phyloP scores from a whole-genome alignment of 2,329 filamentous ascomycete species.

The Volutella citrinella region DNA sequence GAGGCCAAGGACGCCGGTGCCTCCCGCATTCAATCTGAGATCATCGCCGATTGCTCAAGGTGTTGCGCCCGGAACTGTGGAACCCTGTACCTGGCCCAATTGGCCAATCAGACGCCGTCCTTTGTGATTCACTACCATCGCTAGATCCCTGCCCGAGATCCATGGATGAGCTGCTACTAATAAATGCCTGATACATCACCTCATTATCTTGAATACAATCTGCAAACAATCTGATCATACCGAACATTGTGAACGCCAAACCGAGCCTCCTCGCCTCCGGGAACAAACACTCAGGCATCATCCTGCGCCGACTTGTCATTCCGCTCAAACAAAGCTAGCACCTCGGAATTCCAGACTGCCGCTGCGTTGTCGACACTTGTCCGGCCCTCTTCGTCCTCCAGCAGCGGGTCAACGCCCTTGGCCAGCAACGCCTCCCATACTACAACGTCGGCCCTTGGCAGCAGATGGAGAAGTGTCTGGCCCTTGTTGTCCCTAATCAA shows the following conservation, averaged over 20 bases:
- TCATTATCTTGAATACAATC: no score
- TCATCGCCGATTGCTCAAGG: constrained; percentile 21
- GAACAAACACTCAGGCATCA: no score
- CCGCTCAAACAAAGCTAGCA: constrained; percentile 13
- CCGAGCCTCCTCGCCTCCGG: background rate
- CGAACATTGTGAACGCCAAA: background rate
- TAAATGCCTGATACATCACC: no score
- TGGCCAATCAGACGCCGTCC: constrained; percentile 9
- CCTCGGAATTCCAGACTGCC: constrained; percentile 1
- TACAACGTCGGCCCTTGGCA: background rate
- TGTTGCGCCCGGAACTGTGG: no score
- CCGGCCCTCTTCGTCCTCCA: constrained; percentile 14
- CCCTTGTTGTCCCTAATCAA: constrained; percentile 8
- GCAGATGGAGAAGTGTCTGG: constrained; percentile 11
- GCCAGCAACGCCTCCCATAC: constrained; percentile 9
- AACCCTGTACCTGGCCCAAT: constrained; percentile 6
- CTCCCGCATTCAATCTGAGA: constrained; percentile 20
- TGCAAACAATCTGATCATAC: no score
- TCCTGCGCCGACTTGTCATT: background rate
- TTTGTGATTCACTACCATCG: no score
- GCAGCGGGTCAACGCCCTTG: constrained; percentile 9
- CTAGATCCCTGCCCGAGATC: no score
- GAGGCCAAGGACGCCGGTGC: constrained; percentile 6
- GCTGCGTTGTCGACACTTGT: constrained; percentile 11
- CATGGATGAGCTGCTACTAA: no score